Evolutionary conservation across 1,284 basidiomycete genomes (phyloP).

Genomic region (Cryptococcus neoformans): DNA sequence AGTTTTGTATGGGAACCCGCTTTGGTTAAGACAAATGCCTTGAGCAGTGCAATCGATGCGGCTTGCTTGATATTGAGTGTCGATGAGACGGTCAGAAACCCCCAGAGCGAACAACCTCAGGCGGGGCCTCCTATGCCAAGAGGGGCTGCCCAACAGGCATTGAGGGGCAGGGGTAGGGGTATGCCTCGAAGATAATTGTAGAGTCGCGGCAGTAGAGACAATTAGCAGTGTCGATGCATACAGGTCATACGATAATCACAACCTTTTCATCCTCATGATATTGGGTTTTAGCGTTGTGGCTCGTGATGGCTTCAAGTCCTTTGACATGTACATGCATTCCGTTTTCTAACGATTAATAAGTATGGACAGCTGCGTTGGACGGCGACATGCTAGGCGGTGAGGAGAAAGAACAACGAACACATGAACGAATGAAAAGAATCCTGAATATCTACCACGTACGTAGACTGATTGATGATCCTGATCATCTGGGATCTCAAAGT

Average conservation of each 20-base stretch:
- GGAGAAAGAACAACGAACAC: too few species aligned
- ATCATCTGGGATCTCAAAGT: not conserved
- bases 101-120: constrained; percentile 71
- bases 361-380: too few species aligned
- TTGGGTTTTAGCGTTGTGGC: too few species aligned
- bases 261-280: not conserved
- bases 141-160: constrained; percentile 73
- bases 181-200: constrained; percentile 20
- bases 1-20: constrained; percentile 99
- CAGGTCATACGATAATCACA: not conserved
- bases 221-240: not conserved
- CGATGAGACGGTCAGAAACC: constrained; percentile 91
- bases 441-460: too few species aligned
- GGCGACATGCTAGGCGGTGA: too few species aligned
- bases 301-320: too few species aligned
- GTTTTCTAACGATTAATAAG: too few species aligned
- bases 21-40: constrained; percentile 92
- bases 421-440: too few species aligned
- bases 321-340: too few species aligned
- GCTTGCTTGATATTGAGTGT: constrained; percentile 93
- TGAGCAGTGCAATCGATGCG: constrained; percentile 92
- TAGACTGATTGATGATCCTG: too few species aligned
- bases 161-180: constrained; percentile 72
- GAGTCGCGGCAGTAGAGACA: not conserved
- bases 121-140: constrained; percentile 79